Evolutionary conservation across 768 basidiomycete species (phyloP), one percentile per base, ranked within the genome.

Genomic region (Mrakia hoshinonis): DNA sequence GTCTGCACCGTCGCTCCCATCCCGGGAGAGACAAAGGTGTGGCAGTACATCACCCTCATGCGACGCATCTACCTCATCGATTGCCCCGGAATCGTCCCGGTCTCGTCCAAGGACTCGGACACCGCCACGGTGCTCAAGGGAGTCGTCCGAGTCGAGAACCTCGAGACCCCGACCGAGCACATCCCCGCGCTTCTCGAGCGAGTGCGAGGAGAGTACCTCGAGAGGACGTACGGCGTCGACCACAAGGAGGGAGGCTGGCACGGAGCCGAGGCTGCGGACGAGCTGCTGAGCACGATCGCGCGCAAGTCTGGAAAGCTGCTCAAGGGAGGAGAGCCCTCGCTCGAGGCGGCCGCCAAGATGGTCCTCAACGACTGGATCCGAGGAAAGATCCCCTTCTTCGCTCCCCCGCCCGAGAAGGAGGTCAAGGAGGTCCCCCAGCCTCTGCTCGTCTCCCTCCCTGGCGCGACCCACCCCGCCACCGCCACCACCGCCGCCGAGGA

Each of bases 31-130:
- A 99, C 96, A 55, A 99, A 98, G 82, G 81, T 84, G 52, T 99
- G 96, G 96, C 95, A 99, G 84, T 99, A 99, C 81, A 97, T 99
- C 82, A 94, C 92, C 36, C 83, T 99, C 51, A 99, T 94, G 72
- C 86, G 89, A 74, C 86, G 90, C 67, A 99, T 99, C 78, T 99
- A 97, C 83, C 88, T 99, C 75, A 97, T 99, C 82, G 96, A 99
- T 81, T 99, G 96, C 79, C 96, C 96, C 36, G 96, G 96, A 62
- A 91, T 98, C 79, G 96, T 97, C 1, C 95, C 95, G 2, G 88
- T 92, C 22, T 94, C 92, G 29, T 89, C 92, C 2, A 84, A 90
- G 73, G 94, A 98, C 80, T 85, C 89, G 2, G 88, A 95, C 77
- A 91, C 92, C 0, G 85, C 87, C 20, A 96, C 88, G 4, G 96